Conservation (phyloP, 2,329 filamentous ascomycete species). For the Diaporthe sp. region DNA sequence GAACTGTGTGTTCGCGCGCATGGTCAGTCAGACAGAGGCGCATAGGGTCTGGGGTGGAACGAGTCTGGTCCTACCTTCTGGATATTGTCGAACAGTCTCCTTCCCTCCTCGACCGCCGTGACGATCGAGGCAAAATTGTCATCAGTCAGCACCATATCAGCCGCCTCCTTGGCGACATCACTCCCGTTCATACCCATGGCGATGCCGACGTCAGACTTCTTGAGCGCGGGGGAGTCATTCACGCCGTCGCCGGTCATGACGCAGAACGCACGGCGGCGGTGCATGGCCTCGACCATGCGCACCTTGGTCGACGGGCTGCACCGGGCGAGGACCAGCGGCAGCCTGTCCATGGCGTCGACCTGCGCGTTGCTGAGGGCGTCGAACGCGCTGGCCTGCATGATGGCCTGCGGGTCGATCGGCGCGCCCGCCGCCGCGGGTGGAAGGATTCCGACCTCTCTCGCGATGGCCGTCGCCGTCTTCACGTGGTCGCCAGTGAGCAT, state of each 20-base stretch:
- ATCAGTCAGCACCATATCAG: constrained; percentile 80
- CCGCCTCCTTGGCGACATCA: constrained; percentile 84
- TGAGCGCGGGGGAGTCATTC: constrained; percentile 82
- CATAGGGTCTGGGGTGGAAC: too few species aligned
- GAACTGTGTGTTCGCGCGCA: constrained; percentile 59
- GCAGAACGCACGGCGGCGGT: constrained; percentile 76
- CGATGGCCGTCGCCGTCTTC: constrained; percentile 76
- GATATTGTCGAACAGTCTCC: constrained; percentile 80
- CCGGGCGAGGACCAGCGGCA: constrained; percentile 78
- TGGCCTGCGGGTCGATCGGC: constrained; percentile 52
- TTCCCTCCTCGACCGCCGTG: constrained; percentile 79
- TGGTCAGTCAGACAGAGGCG: background rate
- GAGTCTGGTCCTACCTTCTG: constrained; percentile 70
- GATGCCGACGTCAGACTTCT: constrained; percentile 81
- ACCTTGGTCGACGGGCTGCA: constrained; percentile 81
- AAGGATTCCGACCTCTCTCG: constrained; percentile 75
- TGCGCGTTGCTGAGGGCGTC: constrained; percentile 73
- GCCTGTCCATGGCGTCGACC: constrained; percentile 71
- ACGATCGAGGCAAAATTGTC: constrained; percentile 82
- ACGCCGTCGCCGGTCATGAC: constrained; percentile 74
- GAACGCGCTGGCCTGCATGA: constrained; percentile 75
- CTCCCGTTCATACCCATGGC: constrained; percentile 80
- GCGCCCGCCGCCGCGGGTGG: constrained; percentile 51
- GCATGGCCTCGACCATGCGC: constrained; percentile 82
- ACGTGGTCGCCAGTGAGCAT: constrained; percentile 81